phyloP scores from a whole-genome alignment of 257 asterid genomes.

The Nicotiana otophora region DNA sequence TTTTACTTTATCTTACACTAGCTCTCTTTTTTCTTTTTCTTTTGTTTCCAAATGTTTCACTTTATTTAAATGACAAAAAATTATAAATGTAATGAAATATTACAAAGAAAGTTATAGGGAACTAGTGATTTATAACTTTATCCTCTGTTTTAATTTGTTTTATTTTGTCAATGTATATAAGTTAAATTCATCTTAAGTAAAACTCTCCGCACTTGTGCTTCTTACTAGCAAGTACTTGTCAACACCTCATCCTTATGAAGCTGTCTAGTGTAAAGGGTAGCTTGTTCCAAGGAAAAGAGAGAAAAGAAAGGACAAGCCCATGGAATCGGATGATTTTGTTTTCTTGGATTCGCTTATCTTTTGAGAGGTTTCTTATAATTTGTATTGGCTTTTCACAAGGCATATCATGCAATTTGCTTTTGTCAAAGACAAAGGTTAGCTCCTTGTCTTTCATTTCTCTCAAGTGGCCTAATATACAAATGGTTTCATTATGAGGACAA shows the following conservation, averaged over 20 bases:
- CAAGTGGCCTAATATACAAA: not conserved
- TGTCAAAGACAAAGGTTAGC: not conserved
- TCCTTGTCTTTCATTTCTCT: not conserved
- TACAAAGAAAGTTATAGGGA: not conserved
- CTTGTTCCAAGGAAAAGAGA: not conserved
- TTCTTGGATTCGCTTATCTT: conserved; percentile 27
- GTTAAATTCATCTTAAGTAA: not conserved
- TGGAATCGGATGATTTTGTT: conserved; percentile 15
- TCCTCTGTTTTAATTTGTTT: not conserved
- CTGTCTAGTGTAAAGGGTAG: not conserved
- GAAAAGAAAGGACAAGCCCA: not conserved
- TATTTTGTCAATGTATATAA: not conserved
- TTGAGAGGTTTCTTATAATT: not conserved
- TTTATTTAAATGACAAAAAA: not conserved
- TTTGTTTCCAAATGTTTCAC: not conserved
- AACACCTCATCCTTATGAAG: not conserved
- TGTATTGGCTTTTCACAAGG: conserved; percentile 1
- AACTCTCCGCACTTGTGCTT: not conserved
- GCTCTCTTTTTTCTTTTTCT: not conserved
- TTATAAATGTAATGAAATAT: not conserved
- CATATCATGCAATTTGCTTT: not conserved
- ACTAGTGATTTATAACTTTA: not conserved
- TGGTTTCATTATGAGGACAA: not conserved
- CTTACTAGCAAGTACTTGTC: not conserved
- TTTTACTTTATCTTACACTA: not conserved